Evolutionary conservation across 805 yeast species (phyloP).

Genomic region (Nakazawaea holstii): DNA sequence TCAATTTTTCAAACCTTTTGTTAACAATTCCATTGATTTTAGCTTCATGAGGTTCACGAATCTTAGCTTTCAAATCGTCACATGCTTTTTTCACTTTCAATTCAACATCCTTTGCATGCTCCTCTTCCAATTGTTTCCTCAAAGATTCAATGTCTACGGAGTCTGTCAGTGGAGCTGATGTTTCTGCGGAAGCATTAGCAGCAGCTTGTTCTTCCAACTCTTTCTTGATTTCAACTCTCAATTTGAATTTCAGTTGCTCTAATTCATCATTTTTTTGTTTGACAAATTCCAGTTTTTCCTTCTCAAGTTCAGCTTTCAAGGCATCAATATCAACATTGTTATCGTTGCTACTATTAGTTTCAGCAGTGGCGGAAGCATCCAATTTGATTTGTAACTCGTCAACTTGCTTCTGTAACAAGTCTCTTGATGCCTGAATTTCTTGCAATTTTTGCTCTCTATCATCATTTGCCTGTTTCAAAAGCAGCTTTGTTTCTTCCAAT

Average conservation of each 20-base stretch:
- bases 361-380: not conserved
- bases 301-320: constrained; percentile 18
- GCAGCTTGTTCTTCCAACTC: constrained; percentile 13
- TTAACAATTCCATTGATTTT: constrained; percentile 30
- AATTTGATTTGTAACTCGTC: constrained; percentile 4
- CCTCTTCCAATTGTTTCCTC: constrained; percentile 17
- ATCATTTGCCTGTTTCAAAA: constrained; percentile 9
- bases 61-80: constrained; percentile 22
- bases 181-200: no score
- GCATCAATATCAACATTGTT: constrained; percentile 7
- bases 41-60: constrained; percentile 34
- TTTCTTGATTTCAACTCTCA: constrained; percentile 19
- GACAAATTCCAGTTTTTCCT: constrained; percentile 17
- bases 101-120: constrained; percentile 20
- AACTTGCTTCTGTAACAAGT: constrained; percentile 13
- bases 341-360: not conserved
- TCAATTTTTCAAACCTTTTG: constrained; percentile 24
- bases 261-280: constrained; percentile 12
- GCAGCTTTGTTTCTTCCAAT: constrained; percentile 15
- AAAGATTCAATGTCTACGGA: constrained; percentile 19
- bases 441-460: constrained; percentile 7
- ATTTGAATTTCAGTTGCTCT: constrained; percentile 14
- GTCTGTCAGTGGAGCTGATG: constrained; percentile 8
- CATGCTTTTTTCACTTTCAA: constrained; percentile 23
- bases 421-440: constrained; percentile 15